phyloP scores from a whole-genome alignment of 768 basidiomycete genomes.

The Chalciporus chontae region DNA sequence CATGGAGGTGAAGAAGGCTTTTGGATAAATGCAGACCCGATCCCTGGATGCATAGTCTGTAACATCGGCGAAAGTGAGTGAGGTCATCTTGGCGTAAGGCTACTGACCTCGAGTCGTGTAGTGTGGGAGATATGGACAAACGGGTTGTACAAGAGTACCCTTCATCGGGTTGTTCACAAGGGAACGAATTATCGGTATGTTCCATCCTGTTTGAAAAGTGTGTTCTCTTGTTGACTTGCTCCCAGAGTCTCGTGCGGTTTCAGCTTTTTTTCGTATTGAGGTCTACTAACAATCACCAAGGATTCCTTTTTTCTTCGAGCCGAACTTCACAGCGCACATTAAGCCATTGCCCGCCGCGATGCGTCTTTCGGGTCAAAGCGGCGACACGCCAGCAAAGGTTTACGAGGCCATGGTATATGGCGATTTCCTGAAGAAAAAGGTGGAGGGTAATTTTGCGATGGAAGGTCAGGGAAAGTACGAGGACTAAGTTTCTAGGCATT shows the following conservation, averaged over 20 bases:
- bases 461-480: constrained; percentile 36
- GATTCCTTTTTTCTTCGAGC: constrained; percentile 93
- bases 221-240: constrained; percentile 8
- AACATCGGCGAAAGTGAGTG: constrained; percentile 87
- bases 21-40: constrained; percentile 86
- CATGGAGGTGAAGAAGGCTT: constrained; percentile 54
- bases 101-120: constrained; percentile 24
- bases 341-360: constrained; percentile 60
- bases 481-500: background rate
- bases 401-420: constrained; percentile 66
- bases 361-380: constrained; percentile 30
- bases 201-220: background rate
- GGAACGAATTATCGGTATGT: constrained; percentile 61
- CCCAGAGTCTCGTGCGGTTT: constrained; percentile 65
- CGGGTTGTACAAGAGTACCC: constrained; percentile 81
- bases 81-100: background rate
- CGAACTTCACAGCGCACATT: constrained; percentile 73
- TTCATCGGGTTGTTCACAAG: constrained; percentile 85
- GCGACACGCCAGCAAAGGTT: constrained; percentile 23
- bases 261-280: background rate
- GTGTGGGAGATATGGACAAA: constrained; percentile 95
- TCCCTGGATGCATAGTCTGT: constrained; percentile 80
- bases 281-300: constrained; percentile 34
- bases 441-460: constrained; percentile 64
- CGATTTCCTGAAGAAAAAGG: constrained; percentile 71